Base-by-base conservation (phyloP, 73 alveolate species). In the Durusdinium trenchii region DNA sequence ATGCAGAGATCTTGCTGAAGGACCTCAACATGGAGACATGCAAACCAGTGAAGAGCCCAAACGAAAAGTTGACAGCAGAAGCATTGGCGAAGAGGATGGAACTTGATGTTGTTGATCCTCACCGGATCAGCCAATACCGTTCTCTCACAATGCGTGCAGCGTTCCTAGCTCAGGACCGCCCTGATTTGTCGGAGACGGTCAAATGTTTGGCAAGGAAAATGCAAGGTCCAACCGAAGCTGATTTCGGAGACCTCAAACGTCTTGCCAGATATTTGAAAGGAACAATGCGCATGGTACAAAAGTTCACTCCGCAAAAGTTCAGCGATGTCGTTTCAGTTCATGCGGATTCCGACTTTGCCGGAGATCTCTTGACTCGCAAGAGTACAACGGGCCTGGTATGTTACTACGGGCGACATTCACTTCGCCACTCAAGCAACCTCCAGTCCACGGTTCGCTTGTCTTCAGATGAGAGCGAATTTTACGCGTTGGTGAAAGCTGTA, bases 291-390 rank as follows among this genome's bases (percentile, higher is more conserved):
- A 71, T 82, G 0, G 14, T 28, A 32, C 54, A 42, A 2, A 16
- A 71, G 51, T 47, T 82, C 38, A 47, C 45, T 14, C 73, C 92
- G 50, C 92, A 82, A 48, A 82, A 82, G 61, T 36, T 48, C 26
- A 48, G 71, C 14, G 30, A 82, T 47, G 30, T 36, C 46, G 43
- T 82, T 14, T n/a, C 62, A n/a, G 64, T 84, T 54, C 36, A 32
- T 54, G 64, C 78, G 14, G 95, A 61, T 16, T 60, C 69, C 12
- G 84, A 86, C n/a, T 71, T 51, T 40, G 95, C 95, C 1, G 95
- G 95, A 38, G 75, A 64, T 47, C 47, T 62, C 35, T 18, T 61
- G 69, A 86, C 84, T 10, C 42, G 95, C 14, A 42, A 47, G 48
- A 42, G 50, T 4, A 86, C 84, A 36, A 52, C 84, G 6, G 95